A percentile compares a stretch with the other conserved stretches of the same genome.
Evolutionary conservation across 768 basidiomycete species (phyloP).

Genomic region (Serendipita sp.): DNA sequence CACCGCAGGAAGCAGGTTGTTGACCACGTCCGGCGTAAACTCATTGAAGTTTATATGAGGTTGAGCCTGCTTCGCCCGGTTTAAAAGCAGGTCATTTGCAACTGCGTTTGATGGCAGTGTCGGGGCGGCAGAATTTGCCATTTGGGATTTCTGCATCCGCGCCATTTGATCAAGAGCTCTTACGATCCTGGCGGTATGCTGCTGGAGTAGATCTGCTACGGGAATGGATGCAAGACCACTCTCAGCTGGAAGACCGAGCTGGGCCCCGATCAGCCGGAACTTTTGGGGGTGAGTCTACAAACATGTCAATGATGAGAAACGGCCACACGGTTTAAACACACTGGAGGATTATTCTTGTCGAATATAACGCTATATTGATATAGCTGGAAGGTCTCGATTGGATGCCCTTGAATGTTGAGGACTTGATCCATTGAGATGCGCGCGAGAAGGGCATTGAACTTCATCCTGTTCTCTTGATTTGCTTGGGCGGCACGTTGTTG

Average conservation of each 20-base stretch:
- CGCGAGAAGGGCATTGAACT: neutral
- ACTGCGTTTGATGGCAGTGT: too few relatives aligned
- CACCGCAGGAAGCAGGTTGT: too few relatives aligned
- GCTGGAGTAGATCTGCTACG: too few relatives aligned
- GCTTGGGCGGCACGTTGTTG: neutral
- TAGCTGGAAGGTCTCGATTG: neutral
- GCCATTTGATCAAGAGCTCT: too few relatives aligned
- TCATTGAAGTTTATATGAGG: too few relatives aligned
- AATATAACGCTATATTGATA: neutral
- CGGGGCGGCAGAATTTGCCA: too few relatives aligned
- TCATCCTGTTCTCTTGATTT: neutral
- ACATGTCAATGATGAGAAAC: neutral
- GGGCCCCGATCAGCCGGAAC: neutral
- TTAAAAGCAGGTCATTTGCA: too few relatives aligned
- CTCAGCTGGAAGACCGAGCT: neutral
- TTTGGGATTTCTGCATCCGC: too few relatives aligned
- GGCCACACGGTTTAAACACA: neutral
- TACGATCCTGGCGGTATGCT: too few relatives aligned
- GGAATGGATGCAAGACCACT: neutral
- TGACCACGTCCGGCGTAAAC: too few relatives aligned
- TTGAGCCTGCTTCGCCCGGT: too few relatives aligned
- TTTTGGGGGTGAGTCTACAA: neutral
- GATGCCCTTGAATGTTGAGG: neutral
- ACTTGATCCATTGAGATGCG: neutral
- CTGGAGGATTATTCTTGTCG: neutral